Conservation (phyloP, 768 basidiomycete genomes). For the Russula vinacea region DNA sequence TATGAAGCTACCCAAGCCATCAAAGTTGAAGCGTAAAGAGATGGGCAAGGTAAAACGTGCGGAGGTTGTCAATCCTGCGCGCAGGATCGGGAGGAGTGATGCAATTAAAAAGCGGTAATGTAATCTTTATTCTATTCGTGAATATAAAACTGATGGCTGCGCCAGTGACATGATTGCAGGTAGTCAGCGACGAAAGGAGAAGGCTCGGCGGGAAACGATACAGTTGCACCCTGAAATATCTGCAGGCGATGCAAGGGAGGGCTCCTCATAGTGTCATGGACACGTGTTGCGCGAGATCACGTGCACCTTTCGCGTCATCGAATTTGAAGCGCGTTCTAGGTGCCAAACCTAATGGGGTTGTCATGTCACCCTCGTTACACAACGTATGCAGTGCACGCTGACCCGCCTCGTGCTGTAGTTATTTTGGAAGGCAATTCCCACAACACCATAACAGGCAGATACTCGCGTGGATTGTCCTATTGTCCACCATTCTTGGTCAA, state of each 20-base stretch:
- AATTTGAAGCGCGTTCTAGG: neutral
- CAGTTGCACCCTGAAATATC: neutral
- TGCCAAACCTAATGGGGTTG: too few relatives aligned
- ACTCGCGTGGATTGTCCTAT: conserved; percentile 7
- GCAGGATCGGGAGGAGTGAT: conserved; percentile 63
- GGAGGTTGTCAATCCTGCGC: conserved; percentile 67
- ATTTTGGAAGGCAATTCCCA: neutral
- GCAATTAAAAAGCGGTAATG: conserved; percentile 69
- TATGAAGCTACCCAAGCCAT: conserved; percentile 87
- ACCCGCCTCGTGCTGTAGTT: neutral
- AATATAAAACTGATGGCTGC: conserved; percentile 16
- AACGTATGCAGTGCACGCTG: neutral
- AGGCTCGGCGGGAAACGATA: conserved; percentile 42
- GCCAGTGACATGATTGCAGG: conserved; percentile 31
- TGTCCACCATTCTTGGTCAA: conserved; percentile 18
- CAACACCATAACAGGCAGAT: neutral
- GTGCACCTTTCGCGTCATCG: neutral
- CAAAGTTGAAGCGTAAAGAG: conserved; percentile 77
- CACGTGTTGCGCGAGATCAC: neutral
- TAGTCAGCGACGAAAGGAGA: conserved; percentile 61
- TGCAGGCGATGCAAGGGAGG: conserved; percentile 2
- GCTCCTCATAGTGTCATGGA: neutral
- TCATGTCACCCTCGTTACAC: neutral
- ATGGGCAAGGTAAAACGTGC: conserved; percentile 85
- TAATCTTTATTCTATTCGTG: conserved; percentile 3